Evolutionary conservation across 208 protist species (phyloP), one percentile per base, ranked within the genome.

Genomic region (Trypanosoma mega): DNA sequence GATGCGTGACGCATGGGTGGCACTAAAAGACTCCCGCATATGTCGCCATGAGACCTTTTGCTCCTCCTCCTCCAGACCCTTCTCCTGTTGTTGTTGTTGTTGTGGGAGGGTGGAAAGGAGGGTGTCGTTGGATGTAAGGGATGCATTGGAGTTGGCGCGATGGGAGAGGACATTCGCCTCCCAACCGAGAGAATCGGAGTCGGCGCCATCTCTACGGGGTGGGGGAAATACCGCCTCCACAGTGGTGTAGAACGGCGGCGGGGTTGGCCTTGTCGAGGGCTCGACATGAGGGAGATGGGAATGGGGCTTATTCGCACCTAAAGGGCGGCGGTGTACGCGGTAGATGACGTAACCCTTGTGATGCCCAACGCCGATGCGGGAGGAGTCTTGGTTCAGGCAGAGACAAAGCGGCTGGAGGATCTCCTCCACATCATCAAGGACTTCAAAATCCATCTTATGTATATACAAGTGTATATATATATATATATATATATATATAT

Each of bases 271-370:
- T 31, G 9, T 48, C 29, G 29, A 6, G 21, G 2, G 9, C 20
- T 4, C 24, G n/a, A 49, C 8, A 20, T 43, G n/a, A n/a, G n/a
- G n/a, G n/a, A n/a, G n/a, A n/a, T n/a, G n/a, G n/a, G n/a, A n/a
- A n/a, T n/a, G n/a, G n/a, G n/a, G n/a, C n/a, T n/a, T n/a, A n/a
- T n/a, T n/a, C n/a, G n/a, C n/a, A n/a, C n/a, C n/a, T n/a, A n/a
- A n/a, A n/a, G n/a, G 21, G 30, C 45, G 31, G 11, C 60, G 44
- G 16, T 62, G 36, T 8, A 91, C 53, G 20, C 56, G 70, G 36
- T 86, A 92, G 21, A 92, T 80, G n/a, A 92, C 49, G 31, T 77
- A 92, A 31, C 85, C 85, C 23, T 65, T 66, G 11, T 82, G 74
- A 48, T 92, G 85, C 0, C 85, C 85, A 1, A 92, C 81, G 4